Conservation (phyloP, 768 basidiomycete species). For the Xanthoconium purpureum region DNA sequence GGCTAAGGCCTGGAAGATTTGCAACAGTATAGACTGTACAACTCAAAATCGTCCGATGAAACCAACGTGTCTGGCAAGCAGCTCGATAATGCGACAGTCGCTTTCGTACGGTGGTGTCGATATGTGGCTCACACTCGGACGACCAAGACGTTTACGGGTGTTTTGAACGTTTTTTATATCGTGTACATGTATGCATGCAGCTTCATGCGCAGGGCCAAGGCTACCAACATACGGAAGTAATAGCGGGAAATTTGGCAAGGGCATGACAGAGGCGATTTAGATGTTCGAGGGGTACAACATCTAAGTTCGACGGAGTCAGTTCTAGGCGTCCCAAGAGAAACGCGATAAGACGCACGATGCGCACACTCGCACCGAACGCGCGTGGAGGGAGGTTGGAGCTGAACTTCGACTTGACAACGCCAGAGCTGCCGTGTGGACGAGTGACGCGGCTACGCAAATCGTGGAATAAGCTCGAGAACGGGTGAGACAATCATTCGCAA, state of each 20-base stretch:
- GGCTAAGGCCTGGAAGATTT: too few relatives aligned
- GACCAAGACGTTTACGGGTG: not conserved
- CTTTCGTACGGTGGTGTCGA: too few relatives aligned
- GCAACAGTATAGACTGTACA: too few relatives aligned
- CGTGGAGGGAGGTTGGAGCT: conserved; percentile 91
- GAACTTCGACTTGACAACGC: conserved; percentile 98
- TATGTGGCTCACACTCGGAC: not conserved
- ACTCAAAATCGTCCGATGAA: too few relatives aligned
- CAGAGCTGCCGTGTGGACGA: conserved; percentile 89
- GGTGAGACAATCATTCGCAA: conserved; percentile 12
- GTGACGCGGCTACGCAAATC: conserved; percentile 70
- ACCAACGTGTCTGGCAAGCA: too few relatives aligned
- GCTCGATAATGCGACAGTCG: too few relatives aligned
- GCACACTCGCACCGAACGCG: conserved; percentile 88
- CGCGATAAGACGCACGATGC: conserved; percentile 59
- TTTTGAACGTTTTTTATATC: conserved; percentile 8
- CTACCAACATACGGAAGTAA: conserved; percentile 22
- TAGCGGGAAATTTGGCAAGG: not conserved
- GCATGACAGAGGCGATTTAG: conserved; percentile 39
- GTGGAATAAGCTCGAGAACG: not conserved
- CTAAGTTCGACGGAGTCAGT: conserved; percentile 34
- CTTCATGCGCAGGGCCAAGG: conserved; percentile 19
- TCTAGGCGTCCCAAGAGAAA: not conserved
- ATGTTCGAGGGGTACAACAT: conserved; percentile 93
- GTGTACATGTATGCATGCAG: conserved; percentile 17